Percentiles rank a stretch among this genome's conserved stretches.
These are phyloP conservation scores for Metarhizium robertsii DNA, from an alignment of 2,329 filamentous ascomycete species.

Conservation along the genomic window DNA sequence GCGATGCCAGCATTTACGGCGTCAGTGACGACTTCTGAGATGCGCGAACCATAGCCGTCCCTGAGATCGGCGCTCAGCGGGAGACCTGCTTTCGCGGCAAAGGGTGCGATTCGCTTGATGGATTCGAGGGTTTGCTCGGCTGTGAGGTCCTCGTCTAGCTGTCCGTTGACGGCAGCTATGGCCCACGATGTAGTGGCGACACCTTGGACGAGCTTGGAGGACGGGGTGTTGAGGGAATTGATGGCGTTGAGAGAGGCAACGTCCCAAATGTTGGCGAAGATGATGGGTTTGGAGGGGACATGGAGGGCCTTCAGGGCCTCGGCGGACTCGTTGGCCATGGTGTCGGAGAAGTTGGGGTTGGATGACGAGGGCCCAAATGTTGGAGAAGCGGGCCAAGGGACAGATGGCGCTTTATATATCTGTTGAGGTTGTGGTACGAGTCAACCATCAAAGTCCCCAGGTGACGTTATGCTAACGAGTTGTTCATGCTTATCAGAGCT, in stretches of 20 bases:
- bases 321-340: constrained; percentile 20
- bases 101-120: constrained; percentile 32
- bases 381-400: not conserved
- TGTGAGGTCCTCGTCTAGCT: constrained; percentile 38
- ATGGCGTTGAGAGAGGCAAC: constrained; percentile 36
- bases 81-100: constrained; percentile 29
- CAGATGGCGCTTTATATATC: too few relatives aligned
- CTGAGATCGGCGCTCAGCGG: constrained; percentile 50
- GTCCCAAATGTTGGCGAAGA: constrained; percentile 50
- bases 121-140: constrained; percentile 40
- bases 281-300: constrained; percentile 36
- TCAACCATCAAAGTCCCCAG: too few relatives aligned
- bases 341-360: not conserved
- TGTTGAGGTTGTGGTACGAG: too few relatives aligned
- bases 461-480: too few relatives aligned
- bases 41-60: constrained; percentile 45
- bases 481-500: too few relatives aligned
- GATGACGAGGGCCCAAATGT: constrained; percentile 7
- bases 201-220: constrained; percentile 27
- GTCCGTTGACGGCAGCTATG: constrained; percentile 34
- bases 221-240: constrained; percentile 28
- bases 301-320: constrained; percentile 35
- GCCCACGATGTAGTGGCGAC: constrained; percentile 43
- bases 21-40: constrained; percentile 33
- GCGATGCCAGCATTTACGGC: constrained; percentile 42